Evolutionary conservation across 805 yeast species (phyloP), one percentile per base, ranked within the genome.

Genomic region (Zygoascus bituminiphila): DNA sequence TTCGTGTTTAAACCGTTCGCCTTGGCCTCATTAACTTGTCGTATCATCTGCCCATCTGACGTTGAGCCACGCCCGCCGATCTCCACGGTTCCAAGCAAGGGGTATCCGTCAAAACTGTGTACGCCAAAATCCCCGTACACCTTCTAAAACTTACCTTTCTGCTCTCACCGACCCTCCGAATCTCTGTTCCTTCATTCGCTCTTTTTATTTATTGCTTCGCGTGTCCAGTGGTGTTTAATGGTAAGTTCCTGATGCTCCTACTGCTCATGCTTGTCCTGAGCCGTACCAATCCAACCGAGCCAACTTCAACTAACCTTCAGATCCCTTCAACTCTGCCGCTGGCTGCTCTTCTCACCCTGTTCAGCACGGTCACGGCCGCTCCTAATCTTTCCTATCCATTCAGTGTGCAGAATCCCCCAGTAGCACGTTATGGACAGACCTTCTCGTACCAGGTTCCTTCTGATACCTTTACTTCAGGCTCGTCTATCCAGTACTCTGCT

Each of bases 331-430:
- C 40, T 21, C 19, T 9, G 21, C 40, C 12, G 5, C 23, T 21
- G 40, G 21, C 40, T 12, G 21, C 19, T 19, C 12, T 19, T n/a
- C 19, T 15, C 15, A 12, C 12, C 15, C 33, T 29, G 33, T 29
- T 29, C 52, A 36, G 52, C 50, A 29, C 7, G 4, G 33, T 29
- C n/a, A 12, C 33, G 42, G 77, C 79, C 10, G 67, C 75, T 33
- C 81, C 86, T 5, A 70, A 72, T 46, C 71, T 75, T 36, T 85
- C 84, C 41, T 86, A 82, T 70, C 89, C 95, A n/a, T 78, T 88
- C 61, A 67, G 75, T 54, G 79, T 80, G 61, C 98, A 91, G 67
- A 73, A 81, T 20, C 98, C 98, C 4, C 83, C 88, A 29, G 86
- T 93, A 12, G 98, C 95, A 4, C 74, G 94, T 50, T 77, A 79